Conservation (phyloP, 1,139 yeast genomes). For the Hansenula lynferdii region DNA sequence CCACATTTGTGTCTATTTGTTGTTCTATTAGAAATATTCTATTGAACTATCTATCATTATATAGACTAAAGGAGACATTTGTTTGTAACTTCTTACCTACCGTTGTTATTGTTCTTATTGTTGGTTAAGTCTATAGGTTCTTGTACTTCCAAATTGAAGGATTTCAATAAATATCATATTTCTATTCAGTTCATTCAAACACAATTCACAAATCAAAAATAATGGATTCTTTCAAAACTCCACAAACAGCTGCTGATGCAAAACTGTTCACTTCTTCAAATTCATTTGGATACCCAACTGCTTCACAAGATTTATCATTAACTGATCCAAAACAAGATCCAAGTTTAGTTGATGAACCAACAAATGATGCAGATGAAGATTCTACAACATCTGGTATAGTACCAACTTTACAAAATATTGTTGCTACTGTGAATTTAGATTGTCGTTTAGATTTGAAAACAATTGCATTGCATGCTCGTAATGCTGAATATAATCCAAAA, state of each 20-base stretch:
- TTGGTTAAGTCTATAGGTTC: too few relatives aligned
- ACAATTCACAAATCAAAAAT: not conserved
- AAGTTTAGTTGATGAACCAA: slow-evolving; percentile 6
- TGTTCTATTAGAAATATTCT: too few relatives aligned
- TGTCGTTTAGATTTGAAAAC: slow-evolving; percentile 95
- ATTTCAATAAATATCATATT: not conserved
- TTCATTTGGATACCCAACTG: slow-evolving; percentile 23
- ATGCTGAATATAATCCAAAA: slow-evolving; percentile 96
- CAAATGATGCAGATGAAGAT: slow-evolving; percentile 41
- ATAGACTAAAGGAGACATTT: not conserved
- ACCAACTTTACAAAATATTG: slow-evolving; percentile 94
- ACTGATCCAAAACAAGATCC: slow-evolving; percentile 13
- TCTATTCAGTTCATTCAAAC: not conserved
- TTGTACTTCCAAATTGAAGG: not conserved
- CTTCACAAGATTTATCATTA: slow-evolving; percentile 20
- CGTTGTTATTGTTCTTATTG: too few relatives aligned
- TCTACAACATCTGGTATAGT: slow-evolving; percentile 88
- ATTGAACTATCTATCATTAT: not conserved
- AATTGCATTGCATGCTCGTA: slow-evolving; percentile 97
- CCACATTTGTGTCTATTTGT: too few relatives aligned
- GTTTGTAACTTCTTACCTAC: slow-evolving; percentile 1
- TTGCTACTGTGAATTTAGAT: slow-evolving; percentile 95
- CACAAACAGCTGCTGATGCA: slow-evolving; percentile 24
- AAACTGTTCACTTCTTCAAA: slow-evolving; percentile 21
- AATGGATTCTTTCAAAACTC: slow-evolving; percentile 24